These are phyloP conservation scores for Quercus berberidifolia DNA, from an alignment of 306 rosid species.

Conservation along the genomic window DNA sequence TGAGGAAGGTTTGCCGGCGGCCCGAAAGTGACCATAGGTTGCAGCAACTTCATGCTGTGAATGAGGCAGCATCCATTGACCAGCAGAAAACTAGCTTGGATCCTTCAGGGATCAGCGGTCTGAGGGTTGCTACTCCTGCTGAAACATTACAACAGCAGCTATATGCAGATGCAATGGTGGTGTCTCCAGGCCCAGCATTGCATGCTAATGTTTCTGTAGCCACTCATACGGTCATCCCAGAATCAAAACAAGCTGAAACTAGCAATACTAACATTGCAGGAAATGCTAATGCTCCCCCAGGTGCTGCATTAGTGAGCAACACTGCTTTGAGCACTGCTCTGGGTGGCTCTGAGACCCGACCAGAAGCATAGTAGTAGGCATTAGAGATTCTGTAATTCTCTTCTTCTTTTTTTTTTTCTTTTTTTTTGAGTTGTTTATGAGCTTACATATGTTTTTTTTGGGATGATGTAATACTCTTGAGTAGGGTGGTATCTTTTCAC, in stretches of 20 bases:
- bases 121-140: conserved; percentile 29
- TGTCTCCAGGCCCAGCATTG: conserved; percentile 20
- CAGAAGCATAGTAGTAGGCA: conserved; percentile 28
- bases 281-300: conserved; percentile 31
- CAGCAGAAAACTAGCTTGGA: conserved; percentile 49
- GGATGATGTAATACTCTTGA: neutral
- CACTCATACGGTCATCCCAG: conserved; percentile 35
- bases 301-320: conserved; percentile 18
- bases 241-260: conserved; percentile 43
- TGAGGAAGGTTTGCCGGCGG: conserved; percentile 91
- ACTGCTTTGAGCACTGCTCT: conserved; percentile 9
- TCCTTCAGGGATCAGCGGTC: conserved; percentile 25
- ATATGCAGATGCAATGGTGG: conserved; percentile 23
- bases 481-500: neutral
- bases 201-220: conserved; percentile 31
- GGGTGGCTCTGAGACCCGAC: conserved; percentile 20
- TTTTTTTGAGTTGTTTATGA: neutral
- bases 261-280: conserved; percentile 27
- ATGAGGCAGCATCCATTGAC: conserved; percentile 55
- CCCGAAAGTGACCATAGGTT: conserved; percentile 90
- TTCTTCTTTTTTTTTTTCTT: neutral
- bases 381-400: conserved; percentile 9
- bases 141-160: conserved; percentile 61
- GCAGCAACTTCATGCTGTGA: conserved; percentile 86
- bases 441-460: neutral